phyloP scores from a whole-genome alignment of 2,329 filamentous ascomycete species.

The Colletotrichum limetticola region DNA sequence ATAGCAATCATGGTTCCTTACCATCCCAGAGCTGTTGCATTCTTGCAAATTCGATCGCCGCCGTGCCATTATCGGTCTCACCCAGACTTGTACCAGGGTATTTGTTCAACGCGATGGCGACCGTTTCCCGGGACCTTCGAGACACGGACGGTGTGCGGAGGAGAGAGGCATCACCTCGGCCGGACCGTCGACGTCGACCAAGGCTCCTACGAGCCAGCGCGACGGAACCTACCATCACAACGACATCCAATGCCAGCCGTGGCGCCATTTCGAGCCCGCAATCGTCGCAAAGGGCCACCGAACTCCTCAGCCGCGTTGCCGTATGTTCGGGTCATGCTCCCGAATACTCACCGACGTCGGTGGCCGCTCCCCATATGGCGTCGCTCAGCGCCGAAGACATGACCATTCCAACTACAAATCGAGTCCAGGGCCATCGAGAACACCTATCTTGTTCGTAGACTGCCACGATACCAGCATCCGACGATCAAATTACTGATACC shows the following conservation, averaged over 20 bases:
- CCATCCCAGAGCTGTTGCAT: background rate
- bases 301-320: slow-evolving; percentile 65
- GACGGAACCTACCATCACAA: slow-evolving; percentile 67
- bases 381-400: slow-evolving; percentile 50
- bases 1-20: background rate
- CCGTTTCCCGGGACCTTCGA: slow-evolving; percentile 25
- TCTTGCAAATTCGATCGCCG: slow-evolving; percentile 2
- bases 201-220: slow-evolving; percentile 64
- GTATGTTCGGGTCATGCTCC: slow-evolving; percentile 49
- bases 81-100: background rate
- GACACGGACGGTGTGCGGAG: slow-evolving; percentile 12
- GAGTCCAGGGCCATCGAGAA: slow-evolving; percentile 18
- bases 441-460: slow-evolving; percentile 27
- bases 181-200: slow-evolving; percentile 56
- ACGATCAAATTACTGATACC: slow-evolving; percentile 5
- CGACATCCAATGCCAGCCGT: slow-evolving; percentile 61
- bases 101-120: slow-evolving; percentile 8
- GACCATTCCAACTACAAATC: slow-evolving; percentile 38
- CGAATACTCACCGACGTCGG: slow-evolving; percentile 34
- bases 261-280: slow-evolving; percentile 61
- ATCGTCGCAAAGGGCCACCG: slow-evolving; percentile 61
- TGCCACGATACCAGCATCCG: background rate
- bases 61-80: background rate
- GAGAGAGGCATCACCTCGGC: slow-evolving; percentile 55
- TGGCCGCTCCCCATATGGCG: slow-evolving; percentile 48